Base-by-base conservation (phyloP, 2,329 filamentous ascomycete genomes). In the Aspergillus bombycis region DNA sequence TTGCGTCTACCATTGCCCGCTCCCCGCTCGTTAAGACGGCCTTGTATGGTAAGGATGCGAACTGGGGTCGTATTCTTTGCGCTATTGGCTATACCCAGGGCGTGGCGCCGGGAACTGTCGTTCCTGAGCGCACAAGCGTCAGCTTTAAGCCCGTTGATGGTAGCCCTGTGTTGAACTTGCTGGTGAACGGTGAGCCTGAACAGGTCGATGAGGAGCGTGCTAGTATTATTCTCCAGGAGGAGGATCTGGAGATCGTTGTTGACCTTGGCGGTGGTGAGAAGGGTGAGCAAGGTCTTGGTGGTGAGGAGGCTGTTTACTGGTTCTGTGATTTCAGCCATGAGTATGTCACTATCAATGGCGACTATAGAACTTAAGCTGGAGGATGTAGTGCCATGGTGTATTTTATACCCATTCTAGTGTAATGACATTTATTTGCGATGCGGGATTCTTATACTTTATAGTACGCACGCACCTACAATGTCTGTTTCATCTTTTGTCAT, bases 1-100 rank as follows among this genome's bases (percentile, higher is more conserved):
- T 97, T 65, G 95, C 94, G 12, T 91, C 90, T 66, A 90, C 92
- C 54, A 97, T 99, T 75, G 94, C 95, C 19, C 88, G 90, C 57
- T 97, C 93, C 0, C 93, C 95, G 10, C 87, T 99, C 14, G 95
- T 99, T 71, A 99, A 99, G 84, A 99, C 95, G 0, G 95, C 95
- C 0, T 84, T 99, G 46, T 99, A 99, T 79, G 95, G 95, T 68
- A 93, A 93, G 77, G 95, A 99, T 76, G 95, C 95, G 21, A 99
- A 99, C 83, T 99, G 95, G 95, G 95, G 95, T 38, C 93, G 95
- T 60, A 96, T 99, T 66, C 85, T 98, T 32, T 98, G 95, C 77
- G 94, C 95, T 0, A 93, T 94, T 5, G 95, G 95, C 3, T 98
- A 98, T 76, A 83, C 86, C 0, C 84, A 85, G 63, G 78, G 78